Percentiles rank a stretch among this genome's conserved stretches.
Conservation (phyloP, 1,139 yeast species). For the Scheffersomyces quercinus region DNA sequence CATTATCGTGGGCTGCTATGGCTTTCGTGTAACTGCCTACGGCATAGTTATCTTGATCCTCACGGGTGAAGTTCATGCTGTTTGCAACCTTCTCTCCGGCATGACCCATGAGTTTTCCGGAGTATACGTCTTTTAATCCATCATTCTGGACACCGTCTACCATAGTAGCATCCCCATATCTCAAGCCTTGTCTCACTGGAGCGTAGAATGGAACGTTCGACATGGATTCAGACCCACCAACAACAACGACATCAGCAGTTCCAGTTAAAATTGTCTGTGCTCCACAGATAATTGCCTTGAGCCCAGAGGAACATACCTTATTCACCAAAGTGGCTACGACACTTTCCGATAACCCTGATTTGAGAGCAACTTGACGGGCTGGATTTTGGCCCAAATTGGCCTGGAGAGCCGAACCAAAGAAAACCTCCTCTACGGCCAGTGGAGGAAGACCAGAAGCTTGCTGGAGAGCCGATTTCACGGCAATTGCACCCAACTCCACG, state of each 20-base stretch:
- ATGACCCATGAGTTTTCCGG: slow-evolving; percentile 86
- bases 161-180: slow-evolving; percentile 77
- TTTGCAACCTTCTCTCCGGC: slow-evolving; percentile 95
- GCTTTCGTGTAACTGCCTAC: slow-evolving; percentile 74
- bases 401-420: background rate
- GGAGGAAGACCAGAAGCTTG: background rate
- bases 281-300: slow-evolving; percentile 1
- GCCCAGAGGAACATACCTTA: slow-evolving; percentile 1
- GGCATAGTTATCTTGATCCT: slow-evolving; percentile 73
- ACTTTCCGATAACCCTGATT: background rate
- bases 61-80: slow-evolving; percentile 65
- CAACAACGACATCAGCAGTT: slow-evolving; percentile 1
- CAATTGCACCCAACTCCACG: background rate
- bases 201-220: background rate
- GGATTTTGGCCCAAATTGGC: slow-evolving; percentile 2
- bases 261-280: slow-evolving; percentile 1
- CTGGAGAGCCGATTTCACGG: background rate
- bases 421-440: background rate
- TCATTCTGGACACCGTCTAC: slow-evolving; percentile 90
- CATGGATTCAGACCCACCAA: slow-evolving; percentile 1
- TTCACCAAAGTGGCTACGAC: background rate
- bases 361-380: slow-evolving; percentile 1
- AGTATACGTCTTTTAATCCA: slow-evolving; percentile 90
- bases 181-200: slow-evolving; percentile 78
- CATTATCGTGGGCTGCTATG: slow-evolving; percentile 71